Base-by-base conservation (phyloP, 371 early-diverging fungal genomes). In the Mucor circinelloides region DNA sequence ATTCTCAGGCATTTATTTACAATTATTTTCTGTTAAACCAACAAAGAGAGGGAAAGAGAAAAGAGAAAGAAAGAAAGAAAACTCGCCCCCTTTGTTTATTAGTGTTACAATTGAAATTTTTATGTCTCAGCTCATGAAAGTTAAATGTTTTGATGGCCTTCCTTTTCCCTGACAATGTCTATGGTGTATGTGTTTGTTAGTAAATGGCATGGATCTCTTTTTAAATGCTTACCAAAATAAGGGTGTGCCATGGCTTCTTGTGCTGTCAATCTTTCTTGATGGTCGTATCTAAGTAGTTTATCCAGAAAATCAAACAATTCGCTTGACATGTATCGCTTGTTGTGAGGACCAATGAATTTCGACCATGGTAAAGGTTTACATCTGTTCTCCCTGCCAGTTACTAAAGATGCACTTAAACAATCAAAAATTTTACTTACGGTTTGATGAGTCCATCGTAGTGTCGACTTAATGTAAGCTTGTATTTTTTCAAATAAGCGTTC, bases 261-360 rank as follows among this genome's bases (percentile, higher is more conserved):
- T 40, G 99, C 95, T 17, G 97, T 99, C 61, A 96, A 80, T 46
- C 99, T 89, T 72, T 95, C 95, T 74, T 97, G 96, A 76, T 99
- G 99, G 79, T 99, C 99, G 81, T 98, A 99, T 58, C 92, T 87
- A 58, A 99, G 85, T 64, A 99, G 81, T 66, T 93, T 88, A 76
- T 97, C 97, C 68, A 99, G 80, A 65, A 99, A 94, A 75, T 97
- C 97, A 64, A 99, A 87, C 5, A 97, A 93, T 63, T 95, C 97
- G 19, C 92, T 90, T 31, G 93, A 90, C 62, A 95, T 92, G 71
- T 92, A 95, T 58, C 92, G 89, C 76, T 94, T 88, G 80, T 98
- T 99, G 56, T 94, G 93, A 19, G 85, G 77, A 10, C 82, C 94
- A 40, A 97, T 85, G 74, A 97, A 99, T 70, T 91, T 91, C 73